Base-by-base conservation (phyloP, 106 monocot species). In the Posidonia australis region DNA sequence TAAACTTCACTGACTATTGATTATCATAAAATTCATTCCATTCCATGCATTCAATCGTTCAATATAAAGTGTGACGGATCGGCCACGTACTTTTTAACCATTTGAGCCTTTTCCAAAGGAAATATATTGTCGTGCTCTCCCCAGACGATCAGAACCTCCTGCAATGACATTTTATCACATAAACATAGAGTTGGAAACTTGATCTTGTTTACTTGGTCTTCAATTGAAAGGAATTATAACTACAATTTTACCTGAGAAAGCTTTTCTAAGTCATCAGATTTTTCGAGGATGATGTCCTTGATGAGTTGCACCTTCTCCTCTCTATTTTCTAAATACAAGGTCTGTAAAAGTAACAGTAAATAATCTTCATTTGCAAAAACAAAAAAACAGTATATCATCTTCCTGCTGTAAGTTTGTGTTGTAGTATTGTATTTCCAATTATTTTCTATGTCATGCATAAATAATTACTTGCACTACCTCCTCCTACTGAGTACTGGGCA, bases 281-380 rank as follows among this genome's bases (percentile, higher is more conserved):
- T 58, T 18, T 67, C 74, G 1, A 59, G 74, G 4, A n/a, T 58
- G 17, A 74, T 11, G 45, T 43, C 66, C 29, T 74, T 58, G 2
- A 74, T n/a, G 46, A 74, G 74, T 22, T 58, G 56, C 59, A 66
- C 31, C 41, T 74, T 74, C 43, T 67, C 48, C 29, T 58, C 74
- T 23, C 23, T 58, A 32, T 74, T 58, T 11, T 64, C 28, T 0
- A 45, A 5, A 30, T 54, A 73, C 9, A 73, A 17, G 23, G 43
- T 32, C 74, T 74, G 60, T 18, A 54, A 56, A 7, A n/a, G n/a
- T n/a, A n/a, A n/a, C n/a, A n/a, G n/a, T n/a, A n/a, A n/a, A n/a
- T n/a, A n/a, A n/a, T n/a, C n/a, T n/a, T n/a, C n/a, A n/a, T n/a
- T n/a, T n/a, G n/a, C n/a, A n/a, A n/a, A n/a, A n/a, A n/a, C n/a